Conservation (phyloP, 1,139 yeast species). For the Scheffersomyces illinoinensis region DNA sequence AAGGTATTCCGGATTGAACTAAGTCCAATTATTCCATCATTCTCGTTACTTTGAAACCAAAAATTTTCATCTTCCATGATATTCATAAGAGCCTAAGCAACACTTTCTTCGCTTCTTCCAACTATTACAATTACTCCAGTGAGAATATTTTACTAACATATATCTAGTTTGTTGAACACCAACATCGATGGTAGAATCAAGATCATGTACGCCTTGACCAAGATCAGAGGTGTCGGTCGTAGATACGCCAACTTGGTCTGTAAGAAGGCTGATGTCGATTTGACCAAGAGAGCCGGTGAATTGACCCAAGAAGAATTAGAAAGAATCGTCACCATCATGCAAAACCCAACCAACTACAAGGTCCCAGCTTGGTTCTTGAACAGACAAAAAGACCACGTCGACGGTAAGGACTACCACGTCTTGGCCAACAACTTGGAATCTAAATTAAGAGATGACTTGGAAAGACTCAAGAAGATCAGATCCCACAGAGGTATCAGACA, state of each 20-base stretch:
- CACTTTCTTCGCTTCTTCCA: neutral
- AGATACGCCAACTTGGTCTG: constrained; percentile 99
- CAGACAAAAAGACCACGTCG: constrained; percentile 98
- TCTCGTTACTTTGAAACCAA: neutral
- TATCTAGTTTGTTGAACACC: constrained; percentile 93
- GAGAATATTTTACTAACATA: constrained; percentile 25
- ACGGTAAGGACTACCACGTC: constrained; percentile 99
- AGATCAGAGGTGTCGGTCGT: constrained; percentile 99
- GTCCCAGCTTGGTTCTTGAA: constrained; percentile 99
- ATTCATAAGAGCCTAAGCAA: neutral
- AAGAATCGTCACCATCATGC: constrained; percentile 99
- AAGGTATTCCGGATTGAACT: neutral
- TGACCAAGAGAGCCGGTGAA: constrained; percentile 99
- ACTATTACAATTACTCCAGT: neutral
- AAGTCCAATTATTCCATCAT: neutral
- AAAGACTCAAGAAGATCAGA: constrained; percentile 99
- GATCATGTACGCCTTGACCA: constrained; percentile 99
- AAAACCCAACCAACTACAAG: constrained; percentile 99
- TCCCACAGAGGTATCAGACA: constrained; percentile 99
- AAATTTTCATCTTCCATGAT: neutral
- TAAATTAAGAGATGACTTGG: constrained; percentile 99
- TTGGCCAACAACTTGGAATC: constrained; percentile 99
- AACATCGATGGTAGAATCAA: constrained; percentile 99
- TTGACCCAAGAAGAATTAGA: constrained; percentile 99
- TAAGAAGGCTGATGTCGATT: constrained; percentile 99